Evolutionary conservation across 1,284 basidiomycete genomes (phyloP), one percentile per base, ranked within the genome.

Genomic region (Puccinia coronata): DNA sequence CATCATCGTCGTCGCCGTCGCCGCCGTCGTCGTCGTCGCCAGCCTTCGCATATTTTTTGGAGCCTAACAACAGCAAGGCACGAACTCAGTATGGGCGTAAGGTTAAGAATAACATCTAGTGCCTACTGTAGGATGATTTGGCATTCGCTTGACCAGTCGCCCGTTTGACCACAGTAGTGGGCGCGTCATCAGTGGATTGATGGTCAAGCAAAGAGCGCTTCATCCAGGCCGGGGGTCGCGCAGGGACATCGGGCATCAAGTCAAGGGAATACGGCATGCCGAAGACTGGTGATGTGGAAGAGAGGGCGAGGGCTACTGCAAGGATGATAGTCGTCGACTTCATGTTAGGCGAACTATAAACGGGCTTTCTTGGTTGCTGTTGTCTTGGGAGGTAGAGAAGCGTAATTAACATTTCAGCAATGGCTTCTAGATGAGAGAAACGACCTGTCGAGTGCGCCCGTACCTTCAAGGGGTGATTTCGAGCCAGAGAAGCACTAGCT

Each of bases 301-400:
- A 63, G 67, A 70, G 67, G 23, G n/a, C 43, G 39, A 70, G 43
- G 28, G 47, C 49, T 1, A 70, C 43, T n/a, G 47, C 43, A 34
- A 70, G 67, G 9, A 43, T 70, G 67, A 70, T 70, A 16, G 67
- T 49, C 25, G 25, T 49, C 2, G 67, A 49, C 67, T 31, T 70
- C 67, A 70, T 70, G 6, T 70, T 70, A 31, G 2, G n/a, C 28
- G 67, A 34, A 18, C 65, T 69, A 4, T 4, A 49, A 20, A 43
- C 5, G 41, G 43, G 49, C 67, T 51, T n/a, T 28, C 6, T 70
- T 20, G n/a, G 47, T 51, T 49, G 31, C 11, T 14, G 20, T 63
- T 18, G 4, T 57, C 28, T 39, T 39, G 59, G 59, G 59, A 39
- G 20, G 18, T 23, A 23, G 16, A 36, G 59, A 20, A 0, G n/a